Evolutionary conservation across 2,329 filamentous ascomycete species (phyloP).

Genomic region (Aureobasidium musti): DNA sequence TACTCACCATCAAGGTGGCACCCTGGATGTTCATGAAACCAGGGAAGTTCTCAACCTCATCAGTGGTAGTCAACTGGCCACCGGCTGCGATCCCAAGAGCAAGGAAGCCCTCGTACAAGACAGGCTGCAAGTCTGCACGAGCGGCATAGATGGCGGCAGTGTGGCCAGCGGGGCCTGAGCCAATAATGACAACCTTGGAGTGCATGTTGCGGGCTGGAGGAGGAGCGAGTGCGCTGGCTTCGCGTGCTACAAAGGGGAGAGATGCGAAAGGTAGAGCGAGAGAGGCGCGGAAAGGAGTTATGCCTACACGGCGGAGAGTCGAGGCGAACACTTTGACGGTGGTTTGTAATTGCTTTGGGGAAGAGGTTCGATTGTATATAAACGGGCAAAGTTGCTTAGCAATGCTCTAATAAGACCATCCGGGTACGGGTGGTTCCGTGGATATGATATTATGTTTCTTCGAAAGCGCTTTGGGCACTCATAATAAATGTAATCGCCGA

Average conservation of each 20-base stretch:
- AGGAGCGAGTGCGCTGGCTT: conserved; percentile 36
- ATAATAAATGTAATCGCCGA: conserved; percentile 12
- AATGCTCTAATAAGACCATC: conserved; percentile 27
- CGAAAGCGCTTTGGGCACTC: conserved; percentile 2
- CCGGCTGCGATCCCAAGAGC: conserved; percentile 95
- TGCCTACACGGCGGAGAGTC: conserved; percentile 66
- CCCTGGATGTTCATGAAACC: conserved; percentile 93
- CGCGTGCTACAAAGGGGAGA: conserved; percentile 36
- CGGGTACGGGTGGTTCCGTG: conserved; percentile 21
- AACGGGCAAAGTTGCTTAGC: conserved; percentile 23
- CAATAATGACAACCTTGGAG: conserved; percentile 74
- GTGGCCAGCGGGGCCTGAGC: conserved; percentile 96
- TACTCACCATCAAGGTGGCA: conserved; percentile 69
- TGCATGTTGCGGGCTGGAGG: conserved; percentile 69
- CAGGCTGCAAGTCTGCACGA: conserved; percentile 89
- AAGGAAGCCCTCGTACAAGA: conserved; percentile 97
- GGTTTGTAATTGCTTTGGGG: not conserved
- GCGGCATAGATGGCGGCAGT: conserved; percentile 96
- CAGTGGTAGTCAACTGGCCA: conserved; percentile 96
- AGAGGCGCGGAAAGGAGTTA: conserved; percentile 68
- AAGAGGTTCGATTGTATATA: conserved; percentile 7
- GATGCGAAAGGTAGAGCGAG: conserved; percentile 59
- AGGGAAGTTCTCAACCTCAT: conserved; percentile 97
- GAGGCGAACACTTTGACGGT: conserved; percentile 92
- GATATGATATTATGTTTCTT: conserved; percentile 15